phyloP scores from a whole-genome alignment of 1,284 basidiomycete genomes.

The Pyrrhoderma noxium region DNA sequence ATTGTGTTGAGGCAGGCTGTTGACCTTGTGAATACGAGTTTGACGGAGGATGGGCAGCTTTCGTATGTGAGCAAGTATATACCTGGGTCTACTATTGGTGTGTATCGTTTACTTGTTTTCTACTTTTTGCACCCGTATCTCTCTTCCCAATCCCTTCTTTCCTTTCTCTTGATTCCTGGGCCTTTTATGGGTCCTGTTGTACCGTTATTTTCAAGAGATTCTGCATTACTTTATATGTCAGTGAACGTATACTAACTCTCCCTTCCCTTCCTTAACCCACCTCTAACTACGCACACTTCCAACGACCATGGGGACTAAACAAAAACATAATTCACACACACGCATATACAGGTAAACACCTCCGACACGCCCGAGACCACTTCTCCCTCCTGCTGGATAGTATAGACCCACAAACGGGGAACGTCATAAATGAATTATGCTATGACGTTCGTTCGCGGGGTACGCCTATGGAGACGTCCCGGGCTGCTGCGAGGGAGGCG shows the following conservation, averaged over 20 bases:
- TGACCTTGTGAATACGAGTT: conserved; percentile 56
- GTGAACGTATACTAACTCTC: not conserved
- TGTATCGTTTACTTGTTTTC: conserved; percentile 11
- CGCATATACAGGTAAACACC: conserved; percentile 61
- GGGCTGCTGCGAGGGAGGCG: conserved; percentile 49
- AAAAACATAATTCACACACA: conserved; percentile 6
- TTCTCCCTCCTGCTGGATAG: conserved; percentile 60
- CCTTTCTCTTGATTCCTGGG: too few species aligned
- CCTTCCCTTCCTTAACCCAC: conserved; percentile 6
- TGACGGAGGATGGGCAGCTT: conserved; percentile 62
- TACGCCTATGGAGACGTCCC: conserved; percentile 72
- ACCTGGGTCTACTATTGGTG: conserved; percentile 79
- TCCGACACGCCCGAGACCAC: conserved; percentile 77
- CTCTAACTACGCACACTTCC: too few species aligned
- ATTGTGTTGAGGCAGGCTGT: conserved; percentile 63
- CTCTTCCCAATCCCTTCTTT: too few species aligned
- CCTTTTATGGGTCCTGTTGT: too few species aligned
- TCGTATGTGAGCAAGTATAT: conserved; percentile 58
- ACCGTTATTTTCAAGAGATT: too few species aligned
- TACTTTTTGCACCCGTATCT: too few species aligned
- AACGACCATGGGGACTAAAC: too few species aligned
- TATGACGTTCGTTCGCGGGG: conserved; percentile 72
- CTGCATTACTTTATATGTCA: too few species aligned
- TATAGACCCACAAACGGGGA: conserved; percentile 22
- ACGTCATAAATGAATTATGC: conserved; percentile 39